These are phyloP conservation scores for Porodaedalea pini DNA, from an alignment of 1,284 basidiomycete species.

Conservation along the genomic window DNA sequence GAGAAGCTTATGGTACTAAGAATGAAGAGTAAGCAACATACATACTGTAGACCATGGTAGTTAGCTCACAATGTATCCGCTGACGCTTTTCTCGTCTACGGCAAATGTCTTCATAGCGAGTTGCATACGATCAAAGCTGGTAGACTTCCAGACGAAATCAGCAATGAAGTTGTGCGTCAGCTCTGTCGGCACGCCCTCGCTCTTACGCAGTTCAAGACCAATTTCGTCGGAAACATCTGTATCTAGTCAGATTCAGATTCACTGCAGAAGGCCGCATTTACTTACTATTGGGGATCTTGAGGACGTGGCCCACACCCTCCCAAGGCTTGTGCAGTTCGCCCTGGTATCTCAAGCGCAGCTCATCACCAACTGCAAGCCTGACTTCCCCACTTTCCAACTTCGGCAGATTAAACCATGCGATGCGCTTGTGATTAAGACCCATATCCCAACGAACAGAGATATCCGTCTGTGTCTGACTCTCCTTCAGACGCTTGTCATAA, in stretches of 20 bases:
- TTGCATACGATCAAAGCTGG: conserved; percentile 99
- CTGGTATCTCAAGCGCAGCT: conserved; percentile 85
- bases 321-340: conserved; percentile 89
- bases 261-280: conserved; percentile 17
- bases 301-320: conserved; percentile 97
- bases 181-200: conserved; percentile 93
- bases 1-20: conserved; percentile 93
- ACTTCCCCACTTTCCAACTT: conserved; percentile 99
- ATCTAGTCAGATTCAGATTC: conserved; percentile 23
- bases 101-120: conserved; percentile 99
- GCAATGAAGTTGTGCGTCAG: conserved; percentile 93
- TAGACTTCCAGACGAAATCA: conserved; percentile 99
- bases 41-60: conserved; percentile 2
- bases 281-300: conserved; percentile 99
- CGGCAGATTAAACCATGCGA: conserved; percentile 95
- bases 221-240: conserved; percentile 97
- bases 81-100: conserved; percentile 98
- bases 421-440: conserved; percentile 95
- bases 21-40: conserved; percentile 15
- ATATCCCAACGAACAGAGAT: conserved; percentile 96
- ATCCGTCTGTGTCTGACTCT: conserved; percentile 97
- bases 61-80: conserved; percentile 86
- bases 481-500: conserved; percentile 97
- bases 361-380: conserved; percentile 94
- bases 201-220: conserved; percentile 85